These are phyloP conservation scores for Bryoglossum gracile DNA, from an alignment of 495 filamentous ascomycete genomes.

Conservation along the genomic window DNA sequence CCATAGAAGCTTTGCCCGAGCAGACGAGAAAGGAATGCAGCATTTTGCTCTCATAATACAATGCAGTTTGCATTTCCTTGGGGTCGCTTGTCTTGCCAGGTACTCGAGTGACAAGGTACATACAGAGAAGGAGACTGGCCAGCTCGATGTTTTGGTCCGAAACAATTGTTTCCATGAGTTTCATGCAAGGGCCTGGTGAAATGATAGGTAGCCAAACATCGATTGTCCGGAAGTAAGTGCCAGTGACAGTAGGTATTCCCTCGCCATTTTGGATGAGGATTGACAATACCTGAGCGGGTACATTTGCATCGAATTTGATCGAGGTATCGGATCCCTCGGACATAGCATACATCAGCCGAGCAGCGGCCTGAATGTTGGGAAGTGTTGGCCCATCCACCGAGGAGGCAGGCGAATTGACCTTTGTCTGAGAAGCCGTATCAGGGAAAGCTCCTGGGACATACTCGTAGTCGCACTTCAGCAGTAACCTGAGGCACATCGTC, in stretches of 20 bases:
- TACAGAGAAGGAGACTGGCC: conserved; percentile 11
- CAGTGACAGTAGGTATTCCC: neutral
- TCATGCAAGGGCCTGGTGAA: neutral
- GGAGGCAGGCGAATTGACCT: neutral
- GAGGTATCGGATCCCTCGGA: neutral
- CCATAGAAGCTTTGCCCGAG: conserved; percentile 18
- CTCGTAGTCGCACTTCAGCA: conserved; percentile 16
- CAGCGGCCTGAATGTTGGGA: conserved; percentile 1
- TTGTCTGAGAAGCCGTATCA: conserved; percentile 1
- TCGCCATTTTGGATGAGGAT: conserved; percentile 12
- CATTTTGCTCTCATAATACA: conserved; percentile 11
- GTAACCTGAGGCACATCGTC: neutral
- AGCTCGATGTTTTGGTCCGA: conserved; percentile 4
- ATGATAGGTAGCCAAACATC: conserved; percentile 19
- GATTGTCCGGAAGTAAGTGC: conserved; percentile 14
- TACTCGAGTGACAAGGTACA: conserved; percentile 7
- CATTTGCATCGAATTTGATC: neutral
- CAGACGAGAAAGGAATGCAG: conserved; percentile 6
- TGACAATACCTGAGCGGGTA: conserved; percentile 5
- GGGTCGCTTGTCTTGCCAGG: neutral
- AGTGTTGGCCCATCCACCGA: neutral
- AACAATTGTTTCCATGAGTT: conserved; percentile 1
- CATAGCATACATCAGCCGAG: conserved; percentile 1
- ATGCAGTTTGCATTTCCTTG: conserved; percentile 2
- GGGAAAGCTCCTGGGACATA: neutral